phyloP scores from a whole-genome alignment of 306 rosid species.

The Vicia faba region DNA sequence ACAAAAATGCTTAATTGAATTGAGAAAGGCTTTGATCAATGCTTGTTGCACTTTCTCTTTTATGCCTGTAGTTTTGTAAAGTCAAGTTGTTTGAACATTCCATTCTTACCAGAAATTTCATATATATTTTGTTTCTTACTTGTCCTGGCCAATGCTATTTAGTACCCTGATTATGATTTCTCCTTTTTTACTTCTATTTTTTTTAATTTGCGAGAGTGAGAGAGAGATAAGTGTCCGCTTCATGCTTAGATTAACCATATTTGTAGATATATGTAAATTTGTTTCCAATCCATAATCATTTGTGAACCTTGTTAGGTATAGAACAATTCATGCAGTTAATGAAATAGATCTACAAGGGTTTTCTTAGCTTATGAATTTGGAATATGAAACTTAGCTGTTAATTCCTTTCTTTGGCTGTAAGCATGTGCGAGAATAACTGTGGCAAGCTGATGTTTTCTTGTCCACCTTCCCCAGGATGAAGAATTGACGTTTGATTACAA shows the following conservation, averaged over 20 bases:
- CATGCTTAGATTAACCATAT: conserved; percentile 25
- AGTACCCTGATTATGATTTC: conserved; percentile 13
- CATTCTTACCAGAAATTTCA: background rate
- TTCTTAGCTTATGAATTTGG: conserved; percentile 19
- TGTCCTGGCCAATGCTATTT: background rate
- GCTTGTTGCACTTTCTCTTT: background rate
- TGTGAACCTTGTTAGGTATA: conserved; percentile 15
- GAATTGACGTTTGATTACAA: conserved; percentile 99
- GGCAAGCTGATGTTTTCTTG: conserved; percentile 26
- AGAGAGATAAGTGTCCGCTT: conserved; percentile 3
- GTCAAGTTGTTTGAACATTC: conserved; percentile 8
- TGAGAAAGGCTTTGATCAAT: conserved; percentile 1
- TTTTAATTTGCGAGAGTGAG: background rate
- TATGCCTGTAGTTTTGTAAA: background rate
- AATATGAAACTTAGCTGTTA: conserved; percentile 31
- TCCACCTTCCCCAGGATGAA: conserved; percentile 72
- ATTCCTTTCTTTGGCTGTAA: conserved; percentile 32
- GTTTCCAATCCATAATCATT: conserved; percentile 16
- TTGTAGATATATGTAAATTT: conserved; percentile 28
- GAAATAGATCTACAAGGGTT: conserved; percentile 22
- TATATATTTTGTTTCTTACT: conserved; percentile 13
- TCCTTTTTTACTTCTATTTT: background rate
- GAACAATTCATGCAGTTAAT: conserved; percentile 21
- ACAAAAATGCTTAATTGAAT: conserved; percentile 27
- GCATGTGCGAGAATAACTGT: conserved; percentile 23